A percentile compares a stretch with the other conserved stretches of the same genome.
These are phyloP conservation scores for Colletotrichum horii DNA, from an alignment of 2,329 filamentous ascomycete species.

Conservation along the genomic window DNA sequence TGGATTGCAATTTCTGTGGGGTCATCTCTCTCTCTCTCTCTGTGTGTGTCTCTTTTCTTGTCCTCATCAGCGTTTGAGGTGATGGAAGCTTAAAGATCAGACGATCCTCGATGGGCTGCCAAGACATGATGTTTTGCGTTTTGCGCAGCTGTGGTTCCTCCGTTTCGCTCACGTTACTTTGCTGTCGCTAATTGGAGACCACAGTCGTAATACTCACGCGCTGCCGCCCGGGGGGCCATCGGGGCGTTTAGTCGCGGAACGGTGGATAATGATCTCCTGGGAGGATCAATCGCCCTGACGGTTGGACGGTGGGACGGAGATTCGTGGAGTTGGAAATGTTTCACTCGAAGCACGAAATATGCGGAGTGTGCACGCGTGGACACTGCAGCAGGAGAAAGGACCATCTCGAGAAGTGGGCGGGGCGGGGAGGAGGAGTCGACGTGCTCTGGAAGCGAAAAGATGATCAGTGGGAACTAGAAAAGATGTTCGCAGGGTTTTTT, in stretches of 20 bases:
- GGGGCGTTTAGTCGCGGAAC: neutral
- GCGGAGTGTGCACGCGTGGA: neutral
- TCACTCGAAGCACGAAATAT: slow-evolving; percentile 2
- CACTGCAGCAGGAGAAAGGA: neutral
- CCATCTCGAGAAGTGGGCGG: neutral
- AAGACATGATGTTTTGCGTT: slow-evolving; percentile 4
- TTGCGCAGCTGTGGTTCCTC: neutral
- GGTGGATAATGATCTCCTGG: neutral
- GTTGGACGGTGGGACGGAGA: neutral
- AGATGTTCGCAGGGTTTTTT: slow-evolving; percentile 17
- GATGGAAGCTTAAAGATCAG: slow-evolving; percentile 21
- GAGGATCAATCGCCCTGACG: neutral
- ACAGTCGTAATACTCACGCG: neutral
- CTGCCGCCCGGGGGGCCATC: neutral
- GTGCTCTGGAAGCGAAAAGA: neutral
- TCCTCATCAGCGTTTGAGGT: slow-evolving; percentile 20
- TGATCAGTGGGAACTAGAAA: neutral
- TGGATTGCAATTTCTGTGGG: neutral
- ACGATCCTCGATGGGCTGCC: slow-evolving; percentile 5
- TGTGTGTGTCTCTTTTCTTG: neutral
- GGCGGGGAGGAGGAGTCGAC: neutral
- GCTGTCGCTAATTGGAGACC: neutral
- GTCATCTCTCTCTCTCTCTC: neutral
- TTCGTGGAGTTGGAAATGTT: neutral
- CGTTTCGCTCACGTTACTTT: neutral